Conservation (phyloP, 768 basidiomycete genomes). For the Trametes meyenii region DNA sequence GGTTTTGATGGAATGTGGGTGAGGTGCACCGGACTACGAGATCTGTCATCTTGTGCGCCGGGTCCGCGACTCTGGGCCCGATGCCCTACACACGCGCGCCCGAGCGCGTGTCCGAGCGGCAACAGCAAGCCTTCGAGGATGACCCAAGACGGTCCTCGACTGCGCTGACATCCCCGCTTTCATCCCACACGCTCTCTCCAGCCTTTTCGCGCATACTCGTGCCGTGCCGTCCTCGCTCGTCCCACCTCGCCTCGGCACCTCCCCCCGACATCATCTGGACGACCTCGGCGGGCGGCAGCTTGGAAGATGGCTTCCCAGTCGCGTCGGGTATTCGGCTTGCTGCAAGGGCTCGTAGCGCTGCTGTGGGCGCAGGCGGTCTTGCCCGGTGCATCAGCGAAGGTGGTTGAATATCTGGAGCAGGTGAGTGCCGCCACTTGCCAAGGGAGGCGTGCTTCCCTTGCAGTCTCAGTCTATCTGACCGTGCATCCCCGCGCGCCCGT, state of each 20-base stretch:
- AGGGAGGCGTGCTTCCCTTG: neutral
- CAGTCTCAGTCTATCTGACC: neutral
- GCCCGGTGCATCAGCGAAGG: constrained; percentile 9
- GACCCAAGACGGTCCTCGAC: too few species aligned
- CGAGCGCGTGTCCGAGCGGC: too few species aligned
- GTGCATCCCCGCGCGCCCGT: neutral
- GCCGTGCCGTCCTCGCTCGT: neutral
- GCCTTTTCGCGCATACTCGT: too few species aligned
- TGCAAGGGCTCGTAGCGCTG: neutral
- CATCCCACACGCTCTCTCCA: too few species aligned
- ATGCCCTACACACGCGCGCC: too few species aligned
- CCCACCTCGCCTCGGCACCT: neutral
- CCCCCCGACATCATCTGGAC: neutral
- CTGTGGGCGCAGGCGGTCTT: constrained; percentile 9
- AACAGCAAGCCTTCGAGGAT: too few species aligned
- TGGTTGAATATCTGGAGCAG: constrained; percentile 12
- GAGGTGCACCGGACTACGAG: too few species aligned
- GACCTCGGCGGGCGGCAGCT: neutral
- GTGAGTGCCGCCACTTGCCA: constrained; percentile 3
- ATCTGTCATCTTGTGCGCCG: too few species aligned
- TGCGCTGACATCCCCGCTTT: too few species aligned
- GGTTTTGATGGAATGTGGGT: too few species aligned
- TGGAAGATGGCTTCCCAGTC: neutral
- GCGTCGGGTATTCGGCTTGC: constrained; percentile 1
- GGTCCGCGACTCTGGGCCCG: too few species aligned